phyloP scores from a whole-genome alignment of 306 rosid genomes.

The Sophora flavescens region DNA sequence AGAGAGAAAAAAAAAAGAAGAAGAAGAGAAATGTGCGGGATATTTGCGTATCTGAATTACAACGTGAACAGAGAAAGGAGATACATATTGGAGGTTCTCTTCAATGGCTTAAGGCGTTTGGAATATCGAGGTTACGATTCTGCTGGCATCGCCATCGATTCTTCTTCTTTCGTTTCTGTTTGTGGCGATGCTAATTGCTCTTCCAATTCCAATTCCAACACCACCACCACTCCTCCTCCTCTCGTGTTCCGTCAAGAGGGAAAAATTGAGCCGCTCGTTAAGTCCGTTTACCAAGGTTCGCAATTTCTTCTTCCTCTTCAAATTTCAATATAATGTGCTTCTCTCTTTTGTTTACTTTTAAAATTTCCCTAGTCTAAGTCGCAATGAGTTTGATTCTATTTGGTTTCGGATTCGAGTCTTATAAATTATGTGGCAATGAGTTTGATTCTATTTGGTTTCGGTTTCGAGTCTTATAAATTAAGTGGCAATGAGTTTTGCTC shows the following conservation, averaged over 20 bases:
- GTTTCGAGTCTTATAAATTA: no score
- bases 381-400: no score
- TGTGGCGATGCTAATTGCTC: conserved; percentile 29
- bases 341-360: no score
- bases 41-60: conserved; percentile 95
- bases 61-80: conserved; percentile 81
- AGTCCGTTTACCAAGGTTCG: conserved; percentile 83
- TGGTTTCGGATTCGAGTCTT: no score
- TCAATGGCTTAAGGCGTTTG: conserved; percentile 88
- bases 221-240: conserved; percentile 48
- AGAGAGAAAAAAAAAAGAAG: background rate
- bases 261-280: conserved; percentile 92
- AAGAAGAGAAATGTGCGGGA: conserved; percentile 91
- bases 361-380: no score
- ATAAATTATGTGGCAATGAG: no score
- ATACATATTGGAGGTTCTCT: conserved; percentile 85
- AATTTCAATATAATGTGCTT: background rate
- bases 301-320: no score
- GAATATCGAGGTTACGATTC: conserved; percentile 98
- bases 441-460: no score
- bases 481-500: no score
- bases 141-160: conserved; percentile 89
- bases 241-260: conserved; percentile 93
- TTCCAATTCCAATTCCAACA: conserved; percentile 38
- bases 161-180: conserved; percentile 26